Evolutionary conservation across 1,139 yeast genomes (phyloP).

Genomic region (Candida sanyaensis): DNA sequence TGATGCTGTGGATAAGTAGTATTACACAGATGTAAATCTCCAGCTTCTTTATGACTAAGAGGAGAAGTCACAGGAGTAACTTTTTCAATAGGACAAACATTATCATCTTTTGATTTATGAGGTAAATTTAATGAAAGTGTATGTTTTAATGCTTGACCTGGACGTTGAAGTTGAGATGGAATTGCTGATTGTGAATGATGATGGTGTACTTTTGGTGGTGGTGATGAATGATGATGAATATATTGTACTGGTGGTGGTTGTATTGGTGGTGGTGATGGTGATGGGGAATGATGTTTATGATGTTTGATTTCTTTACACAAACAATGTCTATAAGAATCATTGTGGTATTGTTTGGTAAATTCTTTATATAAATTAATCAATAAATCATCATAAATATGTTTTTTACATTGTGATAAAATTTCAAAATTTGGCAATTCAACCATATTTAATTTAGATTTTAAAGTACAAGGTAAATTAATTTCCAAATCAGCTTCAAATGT

Average conservation of each 20-base stretch:
- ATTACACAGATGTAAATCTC: neutral
- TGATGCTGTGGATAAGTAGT: neutral
- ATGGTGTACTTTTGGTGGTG: neutral
- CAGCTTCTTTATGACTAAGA: neutral
- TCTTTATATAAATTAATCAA: slow-evolving; percentile 15
- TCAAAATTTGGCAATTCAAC: slow-evolving; percentile 9
- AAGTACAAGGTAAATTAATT: slow-evolving; percentile 15
- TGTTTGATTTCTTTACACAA: neutral
- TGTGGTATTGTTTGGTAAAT: slow-evolving; percentile 10
- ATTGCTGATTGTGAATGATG: neutral
- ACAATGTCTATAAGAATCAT: neutral
- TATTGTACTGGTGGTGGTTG: neutral
- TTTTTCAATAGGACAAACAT: slow-evolving; percentile 2
- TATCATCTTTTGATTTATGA: neutral
- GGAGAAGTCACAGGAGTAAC: neutral
- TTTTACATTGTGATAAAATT: slow-evolving; percentile 10
- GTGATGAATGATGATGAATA: too few species aligned
- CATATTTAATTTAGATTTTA: slow-evolving; percentile 9
- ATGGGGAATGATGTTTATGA: neutral
- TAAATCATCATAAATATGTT: slow-evolving; percentile 14
- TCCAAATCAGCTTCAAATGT: slow-evolving; percentile 14
- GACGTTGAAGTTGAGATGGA: neutral
- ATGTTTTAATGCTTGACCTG: neutral
- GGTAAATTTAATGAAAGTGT: slow-evolving; percentile 1
- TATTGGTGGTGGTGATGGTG: neutral